A percentile compares a stretch with the other conserved stretches of the same genome.
Evolutionary conservation across 768 basidiomycete species (phyloP).

Genomic region (Leucocoprinus sp.): DNA sequence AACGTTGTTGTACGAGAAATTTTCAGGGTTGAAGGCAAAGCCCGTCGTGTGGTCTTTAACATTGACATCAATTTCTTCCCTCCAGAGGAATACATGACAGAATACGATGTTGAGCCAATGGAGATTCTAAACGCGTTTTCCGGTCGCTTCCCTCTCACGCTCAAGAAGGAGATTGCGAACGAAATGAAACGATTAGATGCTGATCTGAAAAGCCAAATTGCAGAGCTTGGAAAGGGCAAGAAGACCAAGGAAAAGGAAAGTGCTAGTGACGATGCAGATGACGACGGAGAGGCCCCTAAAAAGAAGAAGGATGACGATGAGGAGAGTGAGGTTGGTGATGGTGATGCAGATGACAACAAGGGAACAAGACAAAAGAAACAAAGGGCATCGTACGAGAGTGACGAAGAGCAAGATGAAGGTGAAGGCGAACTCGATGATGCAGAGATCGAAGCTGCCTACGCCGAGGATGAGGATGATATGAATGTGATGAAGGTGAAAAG

Average conservation of each 20-base stretch:
- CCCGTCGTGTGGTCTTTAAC: conserved; percentile 72
- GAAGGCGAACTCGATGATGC: conserved; percentile 42
- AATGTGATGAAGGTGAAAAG: conserved; percentile 17
- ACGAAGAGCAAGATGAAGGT: conserved; percentile 46
- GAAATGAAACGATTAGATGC: conserved; percentile 84
- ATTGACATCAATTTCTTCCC: conserved; percentile 85
- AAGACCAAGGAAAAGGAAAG: conserved; percentile 35
- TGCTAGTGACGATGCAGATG: conserved; percentile 50
- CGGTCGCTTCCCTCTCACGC: conserved; percentile 63
- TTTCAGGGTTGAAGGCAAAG: conserved; percentile 54
- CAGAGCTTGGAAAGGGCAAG: conserved; percentile 79
- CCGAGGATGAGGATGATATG: conserved; percentile 37
- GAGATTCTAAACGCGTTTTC: conserved; percentile 72
- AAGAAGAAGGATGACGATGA: conserved; percentile 48
- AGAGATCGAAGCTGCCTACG: conserved; percentile 58
- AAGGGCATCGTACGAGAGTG: conserved; percentile 69
- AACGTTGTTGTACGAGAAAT: conserved; percentile 74
- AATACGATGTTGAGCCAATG: conserved; percentile 66
- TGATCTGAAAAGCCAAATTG: conserved; percentile 70
- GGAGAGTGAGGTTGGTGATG: conserved; percentile 72
- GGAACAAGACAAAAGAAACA: conserved; percentile 63
- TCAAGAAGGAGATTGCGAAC: conserved; percentile 78
- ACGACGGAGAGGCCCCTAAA: conserved; percentile 29
- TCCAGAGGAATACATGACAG: conserved; percentile 68
- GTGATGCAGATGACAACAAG: conserved; percentile 76